Conservation (phyloP, 352 stramenopile genomes). For the Phytophthora cryptogea region DNA sequence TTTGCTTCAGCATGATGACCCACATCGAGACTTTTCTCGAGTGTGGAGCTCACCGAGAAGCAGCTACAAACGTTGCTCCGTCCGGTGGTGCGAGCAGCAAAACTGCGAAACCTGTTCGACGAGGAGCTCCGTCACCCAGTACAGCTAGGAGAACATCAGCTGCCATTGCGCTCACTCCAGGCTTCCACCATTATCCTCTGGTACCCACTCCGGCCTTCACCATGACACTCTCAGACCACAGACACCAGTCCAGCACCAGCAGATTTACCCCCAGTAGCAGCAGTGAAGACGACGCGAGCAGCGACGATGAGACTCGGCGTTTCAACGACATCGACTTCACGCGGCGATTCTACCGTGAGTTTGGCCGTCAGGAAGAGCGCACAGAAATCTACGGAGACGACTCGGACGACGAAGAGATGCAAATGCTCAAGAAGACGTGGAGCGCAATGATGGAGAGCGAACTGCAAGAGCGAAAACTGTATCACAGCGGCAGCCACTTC, state of each 20-base stretch:
- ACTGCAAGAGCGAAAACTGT: constrained; percentile 42
- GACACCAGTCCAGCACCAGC: constrained; percentile 16
- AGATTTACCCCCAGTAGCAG: constrained; percentile 18
- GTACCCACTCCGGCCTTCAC: constrained; percentile 33
- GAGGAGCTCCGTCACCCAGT: constrained; percentile 15
- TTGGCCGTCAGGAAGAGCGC: constrained; percentile 28
- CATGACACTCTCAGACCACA: constrained; percentile 24
- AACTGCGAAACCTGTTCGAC: constrained; percentile 5
- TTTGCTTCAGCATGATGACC: constrained; percentile 78
- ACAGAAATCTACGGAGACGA: constrained; percentile 30
- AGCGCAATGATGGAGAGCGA: constrained; percentile 61
- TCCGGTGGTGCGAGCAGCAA: constrained; percentile 9
- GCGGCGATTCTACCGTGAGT: constrained; percentile 42
- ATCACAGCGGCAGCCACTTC: constrained; percentile 50
- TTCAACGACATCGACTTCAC: constrained; percentile 44
- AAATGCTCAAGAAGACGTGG: constrained; percentile 57
- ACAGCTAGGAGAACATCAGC: constrained; percentile 29
- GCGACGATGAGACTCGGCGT: constrained; percentile 22
- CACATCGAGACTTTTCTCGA: constrained; percentile 73
- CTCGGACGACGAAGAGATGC: constrained; percentile 56
- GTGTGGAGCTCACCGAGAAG: constrained; percentile 39
- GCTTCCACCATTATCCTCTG: constrained; percentile 32
- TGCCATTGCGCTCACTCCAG: constrained; percentile 30
- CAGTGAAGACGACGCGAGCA: constrained; percentile 23
- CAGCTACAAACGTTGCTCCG: constrained; percentile 6